Percentiles rank a stretch among this genome's conserved stretches.
Evolutionary conservation across 2,329 filamentous ascomycete species (phyloP).

Genomic region (Colletotrichum coccodes): DNA sequence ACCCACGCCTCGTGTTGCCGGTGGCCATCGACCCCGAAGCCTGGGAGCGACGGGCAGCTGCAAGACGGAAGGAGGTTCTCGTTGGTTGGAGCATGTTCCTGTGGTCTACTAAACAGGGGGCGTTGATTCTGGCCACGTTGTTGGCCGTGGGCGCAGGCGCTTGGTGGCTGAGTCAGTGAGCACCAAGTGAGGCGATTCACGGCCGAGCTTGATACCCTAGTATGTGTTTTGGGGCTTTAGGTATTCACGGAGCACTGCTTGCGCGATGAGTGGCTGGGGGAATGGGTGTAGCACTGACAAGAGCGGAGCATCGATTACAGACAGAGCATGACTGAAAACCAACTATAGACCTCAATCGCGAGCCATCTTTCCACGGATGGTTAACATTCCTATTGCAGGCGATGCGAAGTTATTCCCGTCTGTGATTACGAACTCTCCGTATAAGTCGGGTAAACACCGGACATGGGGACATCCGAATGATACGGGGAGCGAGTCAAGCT

Average conservation of each 20-base stretch:
- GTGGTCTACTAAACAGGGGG: conserved; percentile 63
- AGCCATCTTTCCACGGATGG: neutral
- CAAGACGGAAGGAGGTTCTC: conserved; percentile 56
- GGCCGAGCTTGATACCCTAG: neutral
- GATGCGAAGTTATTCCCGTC: neutral
- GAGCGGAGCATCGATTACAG: conserved; percentile 11
- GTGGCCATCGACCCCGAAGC: conserved; percentile 64
- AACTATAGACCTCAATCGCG: neutral
- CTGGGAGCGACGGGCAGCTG: conserved; percentile 61
- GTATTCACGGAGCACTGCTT: neutral
- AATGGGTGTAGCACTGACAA: neutral
- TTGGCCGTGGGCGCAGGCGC: conserved; percentile 52
- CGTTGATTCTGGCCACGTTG: conserved; percentile 54
- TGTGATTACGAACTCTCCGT: neutral
- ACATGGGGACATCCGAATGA: conserved; percentile 6
- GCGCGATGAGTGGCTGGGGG: neutral
- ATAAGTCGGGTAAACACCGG: neutral
- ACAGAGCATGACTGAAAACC: neutral
- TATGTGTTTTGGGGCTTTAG: neutral
- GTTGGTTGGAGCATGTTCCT: conserved; percentile 66
- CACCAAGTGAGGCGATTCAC: neutral
- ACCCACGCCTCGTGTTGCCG: conserved; percentile 58
- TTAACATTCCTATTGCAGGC: neutral
- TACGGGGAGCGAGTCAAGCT: conserved; percentile 16
- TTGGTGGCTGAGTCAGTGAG: conserved; percentile 52